A percentile compares a stretch with the other conserved stretches of the same genome.
Conservation (phyloP, 331 rosid genomes). For the Erythrophleum ivorense region DNA sequence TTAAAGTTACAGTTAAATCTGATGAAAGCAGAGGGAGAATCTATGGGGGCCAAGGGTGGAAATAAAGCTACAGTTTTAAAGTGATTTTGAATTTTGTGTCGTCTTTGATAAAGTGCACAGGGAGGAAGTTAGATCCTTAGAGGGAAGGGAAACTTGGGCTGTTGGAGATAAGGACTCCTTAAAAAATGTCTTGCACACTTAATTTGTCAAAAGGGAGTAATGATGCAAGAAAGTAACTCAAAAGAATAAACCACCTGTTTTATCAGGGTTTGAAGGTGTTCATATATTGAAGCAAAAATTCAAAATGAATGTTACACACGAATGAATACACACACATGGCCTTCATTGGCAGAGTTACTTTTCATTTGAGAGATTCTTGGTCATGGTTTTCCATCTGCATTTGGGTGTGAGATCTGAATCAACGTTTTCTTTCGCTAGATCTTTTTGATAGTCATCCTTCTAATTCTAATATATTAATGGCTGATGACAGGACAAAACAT, state of each 20-base stretch:
- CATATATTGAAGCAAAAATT: background rate
- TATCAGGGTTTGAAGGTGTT: background rate
- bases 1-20: background rate
- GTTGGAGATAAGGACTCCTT: background rate
- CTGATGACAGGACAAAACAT: constrained; percentile 45
- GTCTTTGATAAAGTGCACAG: background rate
- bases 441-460: background rate
- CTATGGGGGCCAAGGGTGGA: background rate
- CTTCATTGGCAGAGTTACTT: background rate
- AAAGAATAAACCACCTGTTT: background rate
- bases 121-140: background rate
- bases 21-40: background rate
- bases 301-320: background rate
- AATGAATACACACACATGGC: background rate
- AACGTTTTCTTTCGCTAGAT: background rate
- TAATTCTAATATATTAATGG: background rate
- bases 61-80: background rate
- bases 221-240: background rate
- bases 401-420: background rate
- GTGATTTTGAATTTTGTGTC: background rate
- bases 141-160: background rate
- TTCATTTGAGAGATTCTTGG: background rate
- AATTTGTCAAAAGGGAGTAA: background rate
- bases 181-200: background rate
- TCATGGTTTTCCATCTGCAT: background rate